A percentile compares a stretch with the other conserved stretches of the same genome.
phyloP scores from a whole-genome alignment of 177 flowering plant species.

The Vitis hybrid region DNA sequence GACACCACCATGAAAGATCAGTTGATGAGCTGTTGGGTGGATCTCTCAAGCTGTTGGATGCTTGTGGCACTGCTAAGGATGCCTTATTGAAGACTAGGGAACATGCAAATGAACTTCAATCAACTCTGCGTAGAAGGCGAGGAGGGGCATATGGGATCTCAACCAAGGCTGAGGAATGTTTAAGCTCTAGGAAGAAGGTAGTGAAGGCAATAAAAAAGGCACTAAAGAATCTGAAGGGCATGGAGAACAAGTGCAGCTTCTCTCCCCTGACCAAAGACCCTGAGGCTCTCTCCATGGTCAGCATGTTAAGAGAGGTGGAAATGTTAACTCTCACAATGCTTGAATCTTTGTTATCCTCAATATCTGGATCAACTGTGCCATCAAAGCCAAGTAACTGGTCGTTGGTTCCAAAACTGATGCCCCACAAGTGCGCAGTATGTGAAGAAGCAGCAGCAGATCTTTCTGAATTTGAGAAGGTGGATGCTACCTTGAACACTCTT shows the following conservation, averaged over 20 bases:
- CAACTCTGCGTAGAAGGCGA: constrained; percentile 13
- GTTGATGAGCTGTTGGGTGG: constrained; percentile 15
- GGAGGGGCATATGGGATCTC: constrained; percentile 9
- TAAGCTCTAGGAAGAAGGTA: no score
- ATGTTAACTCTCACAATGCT: constrained; percentile 18
- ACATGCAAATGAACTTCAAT: constrained; percentile 11
- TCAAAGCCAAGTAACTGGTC: constrained; percentile 16
- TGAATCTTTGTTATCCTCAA: constrained; percentile 9
- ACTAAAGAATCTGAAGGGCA: no score
- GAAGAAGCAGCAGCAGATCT: neutral
- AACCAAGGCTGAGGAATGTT: neutral
- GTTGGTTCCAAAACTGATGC: constrained; percentile 11
- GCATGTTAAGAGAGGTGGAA: constrained; percentile 25
- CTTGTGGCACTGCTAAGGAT: constrained; percentile 18
- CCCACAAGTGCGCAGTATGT: neutral
- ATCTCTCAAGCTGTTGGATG: constrained; percentile 17
- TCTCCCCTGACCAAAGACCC: constrained; percentile 1
- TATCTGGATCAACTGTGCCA: constrained; percentile 8
- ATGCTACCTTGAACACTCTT: constrained; percentile 12
- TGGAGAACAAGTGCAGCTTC: neutral
- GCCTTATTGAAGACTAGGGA: constrained; percentile 12
- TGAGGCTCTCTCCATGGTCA: constrained; percentile 4
- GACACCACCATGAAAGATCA: constrained; percentile 1
- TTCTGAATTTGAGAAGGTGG: constrained; percentile 16
- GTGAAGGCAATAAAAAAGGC: no score